Conservation (phyloP, 495 filamentous ascomycete genomes). For the Xylaria telfairii region DNA sequence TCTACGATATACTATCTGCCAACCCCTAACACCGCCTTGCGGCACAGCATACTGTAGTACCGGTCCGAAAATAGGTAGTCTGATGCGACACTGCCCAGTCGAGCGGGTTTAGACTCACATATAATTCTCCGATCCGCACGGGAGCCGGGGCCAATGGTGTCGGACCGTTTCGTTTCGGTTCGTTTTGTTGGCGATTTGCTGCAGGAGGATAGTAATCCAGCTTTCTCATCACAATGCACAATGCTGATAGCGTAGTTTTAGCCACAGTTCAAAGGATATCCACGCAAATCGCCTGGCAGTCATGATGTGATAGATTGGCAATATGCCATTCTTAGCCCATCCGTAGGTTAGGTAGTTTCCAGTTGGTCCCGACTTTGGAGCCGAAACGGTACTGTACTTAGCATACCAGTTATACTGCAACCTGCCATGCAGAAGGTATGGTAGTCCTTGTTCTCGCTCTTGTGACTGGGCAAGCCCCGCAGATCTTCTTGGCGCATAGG, state of each 20-base stretch:
- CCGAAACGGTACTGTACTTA: not conserved
- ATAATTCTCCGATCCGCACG: not conserved
- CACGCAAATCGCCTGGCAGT: too few species aligned
- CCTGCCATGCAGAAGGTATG: not conserved
- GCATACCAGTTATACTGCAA: not conserved
- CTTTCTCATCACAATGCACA: too few species aligned
- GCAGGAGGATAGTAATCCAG: too few species aligned
- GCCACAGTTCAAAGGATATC: too few species aligned
- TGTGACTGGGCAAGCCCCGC: slow-evolving; percentile 3
- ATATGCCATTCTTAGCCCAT: too few species aligned
- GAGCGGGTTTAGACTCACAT: not conserved
- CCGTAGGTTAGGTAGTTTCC: too few species aligned
- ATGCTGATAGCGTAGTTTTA: too few species aligned
- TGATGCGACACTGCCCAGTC: not conserved
- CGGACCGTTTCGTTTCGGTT: not conserved
- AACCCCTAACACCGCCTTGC: not conserved
- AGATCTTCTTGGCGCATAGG: slow-evolving; percentile 23
- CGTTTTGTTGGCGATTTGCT: too few species aligned
- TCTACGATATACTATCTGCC: not conserved
- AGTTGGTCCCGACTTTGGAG: not conserved
- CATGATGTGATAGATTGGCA: not conserved
- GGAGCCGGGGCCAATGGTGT: not conserved
- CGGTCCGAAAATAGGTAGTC: too few species aligned
- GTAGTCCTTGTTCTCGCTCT: not conserved
- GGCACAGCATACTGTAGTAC: not conserved